Conservation (phyloP, 306 rosid species). For the Canavalia ensiformis region DNA sequence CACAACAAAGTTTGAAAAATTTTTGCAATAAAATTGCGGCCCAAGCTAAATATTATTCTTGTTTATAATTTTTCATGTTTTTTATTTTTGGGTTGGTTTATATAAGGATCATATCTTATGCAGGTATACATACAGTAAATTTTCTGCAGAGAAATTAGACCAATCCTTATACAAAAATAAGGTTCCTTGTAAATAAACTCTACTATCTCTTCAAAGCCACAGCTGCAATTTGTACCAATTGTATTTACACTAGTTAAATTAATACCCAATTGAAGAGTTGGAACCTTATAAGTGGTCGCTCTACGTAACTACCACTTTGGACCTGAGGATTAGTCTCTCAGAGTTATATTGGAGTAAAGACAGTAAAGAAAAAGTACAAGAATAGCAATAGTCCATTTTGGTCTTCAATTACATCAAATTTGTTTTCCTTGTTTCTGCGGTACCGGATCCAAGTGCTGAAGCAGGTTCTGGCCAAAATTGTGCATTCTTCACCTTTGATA, state of each 20-base stretch:
- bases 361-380: not conserved
- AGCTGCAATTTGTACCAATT: conserved; percentile 35
- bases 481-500: conserved; percentile 89
- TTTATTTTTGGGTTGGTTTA: not conserved
- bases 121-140: not conserved
- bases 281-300: not conserved
- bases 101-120: not conserved
- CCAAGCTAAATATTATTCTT: not conserved
- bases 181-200: not conserved
- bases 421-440: conserved; percentile 49
- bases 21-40: not conserved
- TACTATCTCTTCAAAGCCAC: conserved; percentile 21
- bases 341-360: no score
- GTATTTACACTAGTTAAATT: conserved; percentile 53
- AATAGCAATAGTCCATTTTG: no score
- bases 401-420: conserved; percentile 28
- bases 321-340: no score
- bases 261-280: conserved; percentile 26
- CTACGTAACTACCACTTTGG: no score
- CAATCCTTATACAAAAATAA: conserved; percentile 11
- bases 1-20: not conserved
- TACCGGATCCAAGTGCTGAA: conserved; percentile 40
- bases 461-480: conserved; percentile 71
- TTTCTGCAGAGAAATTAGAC: conserved; percentile 26
- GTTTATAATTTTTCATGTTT: not conserved